Evolutionary conservation across 1,284 basidiomycete species (phyloP), one percentile per base, ranked within the genome.

Genomic region (Sporisorium exsertum): DNA sequence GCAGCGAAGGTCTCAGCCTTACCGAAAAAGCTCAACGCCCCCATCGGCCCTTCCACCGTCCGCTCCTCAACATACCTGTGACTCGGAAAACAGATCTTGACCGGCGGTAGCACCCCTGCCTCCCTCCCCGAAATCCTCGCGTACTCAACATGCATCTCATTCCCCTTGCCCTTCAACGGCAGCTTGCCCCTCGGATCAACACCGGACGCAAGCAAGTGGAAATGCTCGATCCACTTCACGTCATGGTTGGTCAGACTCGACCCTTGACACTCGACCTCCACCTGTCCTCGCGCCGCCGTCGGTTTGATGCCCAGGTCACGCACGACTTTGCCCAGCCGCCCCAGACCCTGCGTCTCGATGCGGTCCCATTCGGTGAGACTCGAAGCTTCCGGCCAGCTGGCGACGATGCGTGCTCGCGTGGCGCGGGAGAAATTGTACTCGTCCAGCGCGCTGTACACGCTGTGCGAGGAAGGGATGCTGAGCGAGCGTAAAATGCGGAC

Each of bases 1-100:
- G 32, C 26, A 7, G 24, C 49, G 40, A 75, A 83, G 1, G 64
- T 70, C 13, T 75, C 64, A 1, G 78, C 70, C 40, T 82, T 83
- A 16, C 80, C 82, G 52, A 85, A 85, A 46, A 84, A 84, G 46
- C 79, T 81, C 16, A 78, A 53, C 15, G 73, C 84, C 0, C 81
- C 81, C 16, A 26, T 20, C 2, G 62, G 50, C 6, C 82, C 83
- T 42, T 77, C 76, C 24, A 79, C 64, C 13, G 77, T 67, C 4
- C 35, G 27, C 12, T 67, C 24, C 50, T 77, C 72, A 27, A 84
- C 78, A 20, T 69, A 84, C 20, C 49, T 22, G 20, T 80, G 72
- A 16, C 58, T 73, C n/a, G 84, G 82, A 33, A 85, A 85, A 16
- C 77, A 61, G 24, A 85, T 65, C 42, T 73, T 76, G 10, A 85